Conservation (phyloP, 441 rosid species). For the Gossypium gossypioides region DNA sequence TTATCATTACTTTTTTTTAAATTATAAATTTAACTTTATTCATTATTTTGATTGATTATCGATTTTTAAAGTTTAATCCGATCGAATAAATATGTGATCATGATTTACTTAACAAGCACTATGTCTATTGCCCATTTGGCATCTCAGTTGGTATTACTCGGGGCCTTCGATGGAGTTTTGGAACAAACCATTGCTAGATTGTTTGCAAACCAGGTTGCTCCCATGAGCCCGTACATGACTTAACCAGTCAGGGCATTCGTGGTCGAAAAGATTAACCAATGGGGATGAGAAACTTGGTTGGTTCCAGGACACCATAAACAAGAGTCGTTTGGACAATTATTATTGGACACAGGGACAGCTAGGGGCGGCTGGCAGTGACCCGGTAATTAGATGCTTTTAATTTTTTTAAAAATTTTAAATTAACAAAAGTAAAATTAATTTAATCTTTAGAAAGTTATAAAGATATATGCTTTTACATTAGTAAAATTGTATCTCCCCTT, state of each 20-base stretch:
- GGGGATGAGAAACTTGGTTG: background rate
- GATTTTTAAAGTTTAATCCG: too few species aligned
- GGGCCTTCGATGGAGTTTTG: background rate
- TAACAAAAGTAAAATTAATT: too few species aligned
- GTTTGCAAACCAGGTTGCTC: background rate
- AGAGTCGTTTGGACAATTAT: background rate
- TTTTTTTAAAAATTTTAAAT: too few species aligned
- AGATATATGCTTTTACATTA: too few species aligned
- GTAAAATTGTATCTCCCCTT: too few species aligned
- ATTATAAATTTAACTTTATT: too few species aligned
- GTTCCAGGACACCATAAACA: background rate
- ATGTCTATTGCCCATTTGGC: background rate
- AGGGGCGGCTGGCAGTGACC: too few species aligned
- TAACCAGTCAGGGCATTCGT: background rate
- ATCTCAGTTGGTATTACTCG: background rate
- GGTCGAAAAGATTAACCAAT: background rate
- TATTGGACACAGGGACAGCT: background rate
- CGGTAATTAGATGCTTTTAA: too few species aligned
- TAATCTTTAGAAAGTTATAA: too few species aligned
- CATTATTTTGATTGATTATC: too few species aligned
- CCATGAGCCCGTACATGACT: background rate
- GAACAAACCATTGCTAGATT: background rate
- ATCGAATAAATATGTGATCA: background rate
- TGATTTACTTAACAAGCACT: background rate
- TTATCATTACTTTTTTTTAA: too few species aligned